A percentile compares a stretch with the other conserved stretches of the same genome.
Evolutionary conservation across 164 flowering plant species (phyloP).

Genomic region (Macadamia tetraphylla): DNA sequence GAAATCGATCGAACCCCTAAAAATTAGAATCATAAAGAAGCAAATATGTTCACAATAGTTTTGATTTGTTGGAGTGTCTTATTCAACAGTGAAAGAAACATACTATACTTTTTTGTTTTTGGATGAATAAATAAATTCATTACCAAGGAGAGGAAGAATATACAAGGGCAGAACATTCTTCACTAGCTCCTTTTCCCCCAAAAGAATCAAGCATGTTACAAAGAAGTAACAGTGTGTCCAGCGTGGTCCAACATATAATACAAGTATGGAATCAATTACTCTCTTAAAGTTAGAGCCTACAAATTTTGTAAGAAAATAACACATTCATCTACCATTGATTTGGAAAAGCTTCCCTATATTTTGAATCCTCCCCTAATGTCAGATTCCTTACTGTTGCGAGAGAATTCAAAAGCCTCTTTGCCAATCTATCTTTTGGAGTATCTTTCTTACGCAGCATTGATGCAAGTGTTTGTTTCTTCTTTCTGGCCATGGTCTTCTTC

Average conservation of each 20-base stretch:
- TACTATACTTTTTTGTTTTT: no score
- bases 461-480: constrained; percentile 55
- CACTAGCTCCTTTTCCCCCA: background rate
- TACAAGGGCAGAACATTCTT: no score
- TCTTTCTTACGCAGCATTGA: constrained; percentile 81
- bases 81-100: no score
- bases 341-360: constrained; percentile 73
- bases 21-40: no score
- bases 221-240: background rate
- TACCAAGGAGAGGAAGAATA: no score
- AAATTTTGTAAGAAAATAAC: background rate
- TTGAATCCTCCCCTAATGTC: constrained; percentile 46
- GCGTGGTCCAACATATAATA: no score
- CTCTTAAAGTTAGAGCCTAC: background rate
- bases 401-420: constrained; percentile 48
- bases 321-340: constrained; percentile 62
- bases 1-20: no score
- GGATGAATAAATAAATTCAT: no score
- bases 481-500: constrained; percentile 14
- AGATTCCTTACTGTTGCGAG: constrained; percentile 46
- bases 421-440: constrained; percentile 60
- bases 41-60: no score
- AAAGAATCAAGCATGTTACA: background rate
- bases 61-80: no score
- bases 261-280: no score